phyloP scores from a whole-genome alignment of 2,329 filamentous ascomycete genomes.

The Pseudophaeomoniella oleicola region DNA sequence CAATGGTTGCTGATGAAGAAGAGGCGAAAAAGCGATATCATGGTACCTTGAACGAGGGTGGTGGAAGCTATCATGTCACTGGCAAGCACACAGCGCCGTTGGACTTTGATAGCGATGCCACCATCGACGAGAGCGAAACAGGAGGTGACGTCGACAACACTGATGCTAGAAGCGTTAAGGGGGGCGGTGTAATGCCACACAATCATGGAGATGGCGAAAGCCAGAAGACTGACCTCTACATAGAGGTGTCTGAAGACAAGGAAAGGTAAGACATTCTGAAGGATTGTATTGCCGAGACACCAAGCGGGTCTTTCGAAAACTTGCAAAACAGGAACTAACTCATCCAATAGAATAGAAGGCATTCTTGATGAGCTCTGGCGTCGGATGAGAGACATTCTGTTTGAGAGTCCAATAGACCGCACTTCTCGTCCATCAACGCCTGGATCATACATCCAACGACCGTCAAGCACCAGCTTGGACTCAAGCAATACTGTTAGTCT shows the following conservation, averaged over 20 bases:
- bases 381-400: neutral
- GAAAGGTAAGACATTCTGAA: too few species aligned
- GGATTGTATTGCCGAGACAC: too few species aligned
- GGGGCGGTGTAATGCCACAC: neutral
- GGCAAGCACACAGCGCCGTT: too few species aligned
- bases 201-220: neutral
- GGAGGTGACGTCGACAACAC: neutral
- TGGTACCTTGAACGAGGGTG: too few species aligned
- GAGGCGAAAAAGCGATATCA: too few species aligned
- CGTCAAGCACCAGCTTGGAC: too few species aligned
- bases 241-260: neutral
- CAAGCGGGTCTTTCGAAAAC: neutral
- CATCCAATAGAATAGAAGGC: neutral
- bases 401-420: too few species aligned
- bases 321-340: too few species aligned
- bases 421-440: neutral
- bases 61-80: too few species aligned
- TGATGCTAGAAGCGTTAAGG: neutral
- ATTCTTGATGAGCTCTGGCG: neutral
- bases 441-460: too few species aligned
- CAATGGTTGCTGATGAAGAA: too few species aligned
- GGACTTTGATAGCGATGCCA: neutral
- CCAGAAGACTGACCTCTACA: neutral
- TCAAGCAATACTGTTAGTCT: too few species aligned
- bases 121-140: neutral